phyloP scores from a whole-genome alignment of 208 protist genomes.

The Strigomonas oncopelti region DNA sequence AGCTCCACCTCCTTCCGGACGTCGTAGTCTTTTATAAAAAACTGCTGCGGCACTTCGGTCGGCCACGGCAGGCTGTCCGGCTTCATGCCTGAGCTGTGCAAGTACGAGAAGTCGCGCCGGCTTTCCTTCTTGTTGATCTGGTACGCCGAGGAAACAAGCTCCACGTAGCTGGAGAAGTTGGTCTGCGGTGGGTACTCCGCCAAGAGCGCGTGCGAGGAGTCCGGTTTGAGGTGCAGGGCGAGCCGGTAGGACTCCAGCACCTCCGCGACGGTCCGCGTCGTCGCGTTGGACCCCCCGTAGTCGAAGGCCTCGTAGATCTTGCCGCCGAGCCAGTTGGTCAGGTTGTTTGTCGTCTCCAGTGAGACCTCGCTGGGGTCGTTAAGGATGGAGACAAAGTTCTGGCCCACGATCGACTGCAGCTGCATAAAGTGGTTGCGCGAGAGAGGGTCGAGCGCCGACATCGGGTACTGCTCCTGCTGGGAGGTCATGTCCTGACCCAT shows the following conservation, averaged over 20 bases:
- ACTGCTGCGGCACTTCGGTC: constrained; percentile 40
- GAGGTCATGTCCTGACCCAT: constrained; percentile 11
- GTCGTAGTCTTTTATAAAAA: constrained; percentile 38
- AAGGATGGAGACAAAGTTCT: constrained; percentile 88
- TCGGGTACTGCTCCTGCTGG: constrained; percentile 27
- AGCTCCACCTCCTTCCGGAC: constrained; percentile 18
- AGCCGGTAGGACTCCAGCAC: constrained; percentile 13
- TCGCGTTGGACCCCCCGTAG: constrained; percentile 24
- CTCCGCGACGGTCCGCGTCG: constrained; percentile 25
- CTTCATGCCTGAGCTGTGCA: not conserved
- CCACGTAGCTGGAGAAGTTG: constrained; percentile 68
- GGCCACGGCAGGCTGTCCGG: constrained; percentile 49
- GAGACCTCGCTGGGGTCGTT: constrained; percentile 60
- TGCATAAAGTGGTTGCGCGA: constrained; percentile 68
- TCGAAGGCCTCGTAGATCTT: constrained; percentile 69
- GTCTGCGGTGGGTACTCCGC: constrained; percentile 32
- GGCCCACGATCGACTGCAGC: constrained; percentile 71
- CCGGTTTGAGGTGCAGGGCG: constrained; percentile 18
- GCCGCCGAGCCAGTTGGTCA: constrained; percentile 65
- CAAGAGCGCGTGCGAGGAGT: constrained; percentile 43
- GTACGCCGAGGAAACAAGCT: constrained; percentile 63
- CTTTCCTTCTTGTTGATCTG: constrained; percentile 56
- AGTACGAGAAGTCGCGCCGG: constrained; percentile 2
- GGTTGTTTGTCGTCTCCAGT: constrained; percentile 22
- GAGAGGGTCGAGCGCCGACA: constrained; percentile 57